These are phyloP conservation scores for Lepidium africanum DNA, from an alignment of 345 rosid species.

Conservation along the genomic window DNA sequence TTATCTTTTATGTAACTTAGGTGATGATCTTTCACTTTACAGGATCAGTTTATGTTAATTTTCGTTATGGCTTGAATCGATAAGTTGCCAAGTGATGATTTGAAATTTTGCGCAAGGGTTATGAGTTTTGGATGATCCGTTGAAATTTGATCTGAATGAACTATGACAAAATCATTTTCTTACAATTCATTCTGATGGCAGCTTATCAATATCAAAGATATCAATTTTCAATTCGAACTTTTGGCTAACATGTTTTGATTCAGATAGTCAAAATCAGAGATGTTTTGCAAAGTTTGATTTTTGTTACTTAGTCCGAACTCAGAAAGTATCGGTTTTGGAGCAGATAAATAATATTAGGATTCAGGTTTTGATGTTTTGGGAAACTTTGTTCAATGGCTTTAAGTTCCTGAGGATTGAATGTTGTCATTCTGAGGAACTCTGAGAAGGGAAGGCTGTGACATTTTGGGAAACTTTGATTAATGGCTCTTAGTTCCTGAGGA, in stretches of 20 bases:
- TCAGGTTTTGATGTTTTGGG: neutral
- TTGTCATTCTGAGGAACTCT: neutral
- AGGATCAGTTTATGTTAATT: neutral
- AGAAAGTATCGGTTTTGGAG: neutral
- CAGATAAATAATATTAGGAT: neutral
- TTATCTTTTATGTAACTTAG: neutral
- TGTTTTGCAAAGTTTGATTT: neutral
- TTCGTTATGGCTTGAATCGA: neutral
- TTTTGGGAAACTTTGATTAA: neutral
- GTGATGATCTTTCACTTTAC: neutral
- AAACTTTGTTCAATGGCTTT: slow-evolving; percentile 15
- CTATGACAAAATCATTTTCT: slow-evolving; percentile 24
- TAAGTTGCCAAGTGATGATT: slow-evolving; percentile 27
- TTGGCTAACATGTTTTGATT: neutral
- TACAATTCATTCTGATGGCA: slow-evolving; percentile 17
- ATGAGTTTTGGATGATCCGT: slow-evolving; percentile 20
- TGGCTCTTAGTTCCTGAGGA: slow-evolving; percentile 12
- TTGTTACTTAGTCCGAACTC: neutral
- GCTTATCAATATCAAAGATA: neutral
- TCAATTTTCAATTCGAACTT: neutral
- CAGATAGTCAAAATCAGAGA: neutral
- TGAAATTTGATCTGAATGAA: neutral
- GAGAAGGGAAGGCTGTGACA: neutral
- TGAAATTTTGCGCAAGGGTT: slow-evolving; percentile 31
- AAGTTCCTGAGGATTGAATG: neutral